Conservation (phyloP, 1,139 yeast genomes). For the Blastobotrys elegans region DNA sequence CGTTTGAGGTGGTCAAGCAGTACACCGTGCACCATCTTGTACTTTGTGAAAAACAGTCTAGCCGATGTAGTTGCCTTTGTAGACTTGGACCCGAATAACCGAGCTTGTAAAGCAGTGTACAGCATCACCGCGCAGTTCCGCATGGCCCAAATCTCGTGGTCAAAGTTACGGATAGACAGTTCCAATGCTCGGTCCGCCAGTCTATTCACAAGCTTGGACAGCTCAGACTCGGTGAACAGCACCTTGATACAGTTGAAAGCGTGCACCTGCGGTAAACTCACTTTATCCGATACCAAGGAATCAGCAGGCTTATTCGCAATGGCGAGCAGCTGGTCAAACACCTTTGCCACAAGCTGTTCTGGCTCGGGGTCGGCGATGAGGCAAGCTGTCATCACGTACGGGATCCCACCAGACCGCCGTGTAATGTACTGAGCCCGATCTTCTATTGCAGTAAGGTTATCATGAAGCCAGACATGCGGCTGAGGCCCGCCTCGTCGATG, state of each 20-base stretch:
- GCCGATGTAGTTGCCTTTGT: conserved; percentile 47
- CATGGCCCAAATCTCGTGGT: conserved; percentile 72
- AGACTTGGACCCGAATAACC: conserved; percentile 63
- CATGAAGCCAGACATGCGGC: conserved; percentile 53
- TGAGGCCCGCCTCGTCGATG: conserved; percentile 31
- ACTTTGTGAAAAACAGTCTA: conserved; percentile 62
- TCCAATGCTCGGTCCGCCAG: conserved; percentile 56
- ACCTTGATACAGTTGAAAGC: conserved; percentile 82
- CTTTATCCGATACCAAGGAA: conserved; percentile 44
- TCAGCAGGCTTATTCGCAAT: conserved; percentile 50
- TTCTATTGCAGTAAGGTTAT: conserved; percentile 49
- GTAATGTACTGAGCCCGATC: conserved; percentile 65
- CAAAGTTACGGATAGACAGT: conserved; percentile 57
- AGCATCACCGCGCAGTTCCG: conserved; percentile 93
- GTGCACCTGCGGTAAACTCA: conserved; percentile 86
- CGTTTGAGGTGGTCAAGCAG: conserved; percentile 43
- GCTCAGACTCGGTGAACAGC: conserved; percentile 62
- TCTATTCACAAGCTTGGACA: conserved; percentile 49
- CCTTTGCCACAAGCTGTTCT: conserved; percentile 39
- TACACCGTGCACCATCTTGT: conserved; percentile 46
- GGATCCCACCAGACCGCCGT: conserved; percentile 89
- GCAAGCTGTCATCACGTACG: conserved; percentile 69
- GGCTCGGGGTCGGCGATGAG: conserved; percentile 49
- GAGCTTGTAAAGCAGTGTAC: conserved; percentile 73
- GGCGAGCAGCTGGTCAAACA: conserved; percentile 48